phyloP scores from a whole-genome alignment of 345 rosid species.

The Pugionium dolabratum region DNA sequence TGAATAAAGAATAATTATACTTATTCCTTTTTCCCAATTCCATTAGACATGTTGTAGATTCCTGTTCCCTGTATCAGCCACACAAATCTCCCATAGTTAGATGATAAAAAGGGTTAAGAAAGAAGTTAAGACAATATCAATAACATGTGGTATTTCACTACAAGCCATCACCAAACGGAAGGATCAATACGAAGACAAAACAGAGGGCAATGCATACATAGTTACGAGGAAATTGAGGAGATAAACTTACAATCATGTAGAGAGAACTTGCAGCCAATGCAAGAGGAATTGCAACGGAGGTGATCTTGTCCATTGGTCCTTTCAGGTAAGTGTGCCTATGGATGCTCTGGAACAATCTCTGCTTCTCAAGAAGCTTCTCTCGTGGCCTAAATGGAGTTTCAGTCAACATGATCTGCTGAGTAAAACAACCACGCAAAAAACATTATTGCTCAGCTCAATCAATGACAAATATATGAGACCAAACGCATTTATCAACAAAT shows the following conservation, averaged over 20 bases:
- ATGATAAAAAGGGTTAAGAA: background rate
- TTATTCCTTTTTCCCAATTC: conserved; percentile 85
- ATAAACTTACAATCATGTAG: conserved; percentile 69
- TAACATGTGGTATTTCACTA: background rate
- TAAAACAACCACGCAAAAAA: background rate
- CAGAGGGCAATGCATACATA: background rate
- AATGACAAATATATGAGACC: background rate
- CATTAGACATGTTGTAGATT: conserved; percentile 81
- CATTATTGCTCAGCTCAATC: background rate
- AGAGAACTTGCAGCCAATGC: conserved; percentile 62
- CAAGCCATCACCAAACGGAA: background rate
- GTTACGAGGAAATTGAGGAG: background rate
- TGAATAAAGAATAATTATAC: conserved; percentile 17
- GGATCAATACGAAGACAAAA: background rate
- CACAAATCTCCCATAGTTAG: conserved; percentile 10
- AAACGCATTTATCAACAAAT: background rate
- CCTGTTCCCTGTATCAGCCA: conserved; percentile 69
- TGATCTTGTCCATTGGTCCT: conserved; percentile 79
- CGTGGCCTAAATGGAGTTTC: conserved; percentile 55
- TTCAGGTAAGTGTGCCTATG: conserved; percentile 80
- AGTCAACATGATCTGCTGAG: conserved; percentile 35
- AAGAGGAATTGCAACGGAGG: conserved; percentile 82
- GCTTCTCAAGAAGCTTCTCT: conserved; percentile 82
- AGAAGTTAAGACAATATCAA: background rate
- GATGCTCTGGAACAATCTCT: conserved; percentile 71